These are phyloP conservation scores for Suillus bovinus DNA, from an alignment of 768 basidiomycete species.

Conservation along the genomic window DNA sequence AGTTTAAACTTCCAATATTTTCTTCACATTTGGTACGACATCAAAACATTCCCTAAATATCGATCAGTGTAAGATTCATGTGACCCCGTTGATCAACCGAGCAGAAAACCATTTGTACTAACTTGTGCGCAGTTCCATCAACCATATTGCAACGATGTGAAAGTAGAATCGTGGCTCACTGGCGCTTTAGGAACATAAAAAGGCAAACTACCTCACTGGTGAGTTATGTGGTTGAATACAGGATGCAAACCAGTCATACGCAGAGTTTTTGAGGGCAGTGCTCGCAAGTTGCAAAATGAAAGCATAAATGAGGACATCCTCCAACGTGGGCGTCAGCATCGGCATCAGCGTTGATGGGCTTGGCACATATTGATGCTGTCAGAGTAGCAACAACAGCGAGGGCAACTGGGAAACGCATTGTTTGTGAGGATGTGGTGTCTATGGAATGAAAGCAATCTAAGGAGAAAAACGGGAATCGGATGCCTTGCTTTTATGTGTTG, in stretches of 20 bases:
- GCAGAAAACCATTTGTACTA: not conserved
- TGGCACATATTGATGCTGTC: not conserved
- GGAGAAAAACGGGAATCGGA: not conserved
- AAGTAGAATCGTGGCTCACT: not conserved
- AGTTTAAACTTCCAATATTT: too few species aligned
- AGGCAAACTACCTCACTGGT: not conserved
- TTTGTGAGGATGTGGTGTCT: not conserved
- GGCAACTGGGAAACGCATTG: not conserved
- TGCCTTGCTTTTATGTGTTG: not conserved
- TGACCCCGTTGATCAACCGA: not conserved
- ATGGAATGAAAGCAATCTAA: not conserved
- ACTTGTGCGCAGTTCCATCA: not conserved
- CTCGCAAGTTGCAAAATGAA: not conserved
- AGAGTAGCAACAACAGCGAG: not conserved
- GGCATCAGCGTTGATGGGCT: not conserved
- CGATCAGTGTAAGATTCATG: not conserved
- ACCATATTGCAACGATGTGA: not conserved
- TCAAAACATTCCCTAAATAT: too few species aligned
- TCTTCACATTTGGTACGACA: too few species aligned
- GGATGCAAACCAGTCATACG: not conserved
- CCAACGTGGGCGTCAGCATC: too few species aligned
- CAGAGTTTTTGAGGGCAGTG: not conserved
- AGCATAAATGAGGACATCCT: not conserved
- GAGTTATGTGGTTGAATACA: not conserved
- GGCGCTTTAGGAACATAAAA: not conserved